Evolutionary conservation across 1,284 basidiomycete genomes (phyloP).

Genomic region (Boletus sp.): DNA sequence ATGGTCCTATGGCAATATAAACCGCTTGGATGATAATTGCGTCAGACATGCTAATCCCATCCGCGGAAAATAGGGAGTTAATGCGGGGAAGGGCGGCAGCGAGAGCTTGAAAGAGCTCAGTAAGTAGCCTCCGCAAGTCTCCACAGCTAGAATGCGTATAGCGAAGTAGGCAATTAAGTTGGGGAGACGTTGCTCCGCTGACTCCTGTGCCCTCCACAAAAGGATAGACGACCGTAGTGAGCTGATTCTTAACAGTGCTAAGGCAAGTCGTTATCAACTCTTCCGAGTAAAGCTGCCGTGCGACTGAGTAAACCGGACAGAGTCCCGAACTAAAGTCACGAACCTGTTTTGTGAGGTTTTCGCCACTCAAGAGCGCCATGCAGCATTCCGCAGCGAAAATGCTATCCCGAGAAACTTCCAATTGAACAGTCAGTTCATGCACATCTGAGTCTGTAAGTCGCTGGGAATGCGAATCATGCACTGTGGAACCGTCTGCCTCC

Average conservation of each 20-base stretch:
- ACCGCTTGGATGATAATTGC: conserved; percentile 86
- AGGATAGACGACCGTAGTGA: conserved; percentile 81
- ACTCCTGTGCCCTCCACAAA: conserved; percentile 74
- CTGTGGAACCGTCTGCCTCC: conserved; percentile 20
- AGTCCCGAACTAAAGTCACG: conserved; percentile 16
- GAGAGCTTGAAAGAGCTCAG: conserved; percentile 66
- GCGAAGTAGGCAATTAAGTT: conserved; percentile 56
- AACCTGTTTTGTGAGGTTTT: conserved; percentile 82
- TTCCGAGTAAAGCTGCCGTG: conserved; percentile 79
- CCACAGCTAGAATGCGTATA: conserved; percentile 40
- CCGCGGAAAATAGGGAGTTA: conserved; percentile 64
- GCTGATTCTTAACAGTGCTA: conserved; percentile 72
- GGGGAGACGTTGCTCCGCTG: conserved; percentile 42
- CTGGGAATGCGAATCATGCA: conserved; percentile 21
- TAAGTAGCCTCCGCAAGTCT: conserved; percentile 52
- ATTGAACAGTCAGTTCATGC: conserved; percentile 44
- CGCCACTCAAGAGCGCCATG: conserved; percentile 72
- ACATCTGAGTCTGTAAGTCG: conserved; percentile 51
- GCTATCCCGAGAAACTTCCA: conserved; percentile 67
- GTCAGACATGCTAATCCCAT: conserved; percentile 79
- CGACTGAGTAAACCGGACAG: conserved; percentile 6
- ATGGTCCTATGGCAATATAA: conserved; percentile 89
- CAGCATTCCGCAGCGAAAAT: conserved; percentile 81
- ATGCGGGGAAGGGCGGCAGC: conserved; percentile 69
- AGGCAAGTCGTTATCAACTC: conserved; percentile 85